A percentile compares a stretch with the other conserved stretches of the same genome.
Evolutionary conservation across 225 moss, liverwort and hornwort genomes (phyloP).

Genomic region (Sphagnum contortum): DNA sequence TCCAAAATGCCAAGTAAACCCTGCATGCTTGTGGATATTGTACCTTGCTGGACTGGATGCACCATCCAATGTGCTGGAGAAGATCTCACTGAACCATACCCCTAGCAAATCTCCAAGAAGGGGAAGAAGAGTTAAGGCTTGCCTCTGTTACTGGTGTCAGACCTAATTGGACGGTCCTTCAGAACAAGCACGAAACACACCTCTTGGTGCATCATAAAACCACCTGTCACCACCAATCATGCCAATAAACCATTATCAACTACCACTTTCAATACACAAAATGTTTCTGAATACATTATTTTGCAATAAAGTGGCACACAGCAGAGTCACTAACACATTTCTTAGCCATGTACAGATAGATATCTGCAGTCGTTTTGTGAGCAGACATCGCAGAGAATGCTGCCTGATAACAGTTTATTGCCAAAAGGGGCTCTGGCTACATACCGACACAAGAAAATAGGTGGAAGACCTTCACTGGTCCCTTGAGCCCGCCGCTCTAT

Average conservation of each 20-base stretch:
- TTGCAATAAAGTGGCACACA: not conserved
- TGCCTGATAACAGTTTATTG: not conserved
- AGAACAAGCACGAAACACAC: slow-evolving; percentile 18
- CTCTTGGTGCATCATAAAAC: slow-evolving; percentile 19
- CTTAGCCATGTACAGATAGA: not conserved
- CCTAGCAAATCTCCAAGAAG: too few relatives aligned
- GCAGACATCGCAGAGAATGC: not conserved
- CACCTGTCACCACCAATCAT: slow-evolving; percentile 5
- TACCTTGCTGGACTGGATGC: too few relatives aligned
- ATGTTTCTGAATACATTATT: too few relatives aligned
- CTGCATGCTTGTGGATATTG: too few relatives aligned
- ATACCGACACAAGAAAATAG: slow-evolving; percentile 33
- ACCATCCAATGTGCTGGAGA: too few relatives aligned
- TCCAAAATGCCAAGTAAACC: too few relatives aligned
- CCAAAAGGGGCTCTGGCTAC: not conserved
- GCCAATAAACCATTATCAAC: not conserved
- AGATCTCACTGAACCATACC: too few relatives aligned
- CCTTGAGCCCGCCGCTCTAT: slow-evolving; percentile 24
- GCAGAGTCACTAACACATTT: not conserved
- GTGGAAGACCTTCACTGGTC: slow-evolving; percentile 16
- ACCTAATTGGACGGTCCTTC: slow-evolving; percentile 1
- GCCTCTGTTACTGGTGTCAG: too few relatives aligned
- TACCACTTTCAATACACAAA: not conserved
- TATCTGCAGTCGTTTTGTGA: too few relatives aligned
- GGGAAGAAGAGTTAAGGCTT: too few relatives aligned